Percentiles rank a stretch among this genome's conserved stretches.
Conservation (phyloP, 2,329 filamentous ascomycete genomes). For the Hysterium pulicare region DNA sequence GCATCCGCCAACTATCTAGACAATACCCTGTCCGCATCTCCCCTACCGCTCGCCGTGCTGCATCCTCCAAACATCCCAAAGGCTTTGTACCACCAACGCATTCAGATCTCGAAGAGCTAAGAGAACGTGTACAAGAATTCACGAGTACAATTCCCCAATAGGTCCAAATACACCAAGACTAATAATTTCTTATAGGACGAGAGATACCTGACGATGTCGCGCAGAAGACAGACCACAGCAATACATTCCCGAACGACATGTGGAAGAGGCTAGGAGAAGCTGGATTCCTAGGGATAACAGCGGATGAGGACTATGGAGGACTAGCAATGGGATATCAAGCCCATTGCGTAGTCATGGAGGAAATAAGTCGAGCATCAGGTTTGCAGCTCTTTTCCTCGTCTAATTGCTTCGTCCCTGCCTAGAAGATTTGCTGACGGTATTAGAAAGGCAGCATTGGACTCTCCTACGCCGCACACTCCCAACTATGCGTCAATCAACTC, state of each 20-base stretch:
- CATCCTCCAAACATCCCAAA: conserved; percentile 67
- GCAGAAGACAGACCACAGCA: conserved; percentile 74
- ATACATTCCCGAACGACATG: conserved; percentile 86
- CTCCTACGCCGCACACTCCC: conserved; percentile 92
- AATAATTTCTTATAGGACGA: conserved; percentile 51
- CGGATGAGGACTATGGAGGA: conserved; percentile 87
- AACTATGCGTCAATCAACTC: conserved; percentile 94
- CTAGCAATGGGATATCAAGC: conserved; percentile 93
- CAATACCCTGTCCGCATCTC: conserved; percentile 16
- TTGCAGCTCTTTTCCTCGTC: conserved; percentile 9
- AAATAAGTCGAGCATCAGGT: conserved; percentile 82
- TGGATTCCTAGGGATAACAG: conserved; percentile 87
- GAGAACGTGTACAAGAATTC: conserved; percentile 85
- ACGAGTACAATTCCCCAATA: conserved; percentile 47
- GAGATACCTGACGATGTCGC: conserved; percentile 85
- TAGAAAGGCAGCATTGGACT: conserved; percentile 65
- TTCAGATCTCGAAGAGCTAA: conserved; percentile 73
- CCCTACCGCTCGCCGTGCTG: conserved; percentile 33
- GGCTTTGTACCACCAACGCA: conserved; percentile 66
- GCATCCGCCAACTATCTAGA: conserved; percentile 33
- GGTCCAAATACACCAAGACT: too few relatives aligned
- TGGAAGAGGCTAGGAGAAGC: conserved; percentile 93
- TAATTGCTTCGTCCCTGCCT: background rate
- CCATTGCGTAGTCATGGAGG: conserved; percentile 93
- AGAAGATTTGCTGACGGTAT: conserved; percentile 9